Evolutionary conservation across 768 basidiomycete genomes (phyloP), one percentile per base, ranked within the genome.

Genomic region (Pholiota molesta): DNA sequence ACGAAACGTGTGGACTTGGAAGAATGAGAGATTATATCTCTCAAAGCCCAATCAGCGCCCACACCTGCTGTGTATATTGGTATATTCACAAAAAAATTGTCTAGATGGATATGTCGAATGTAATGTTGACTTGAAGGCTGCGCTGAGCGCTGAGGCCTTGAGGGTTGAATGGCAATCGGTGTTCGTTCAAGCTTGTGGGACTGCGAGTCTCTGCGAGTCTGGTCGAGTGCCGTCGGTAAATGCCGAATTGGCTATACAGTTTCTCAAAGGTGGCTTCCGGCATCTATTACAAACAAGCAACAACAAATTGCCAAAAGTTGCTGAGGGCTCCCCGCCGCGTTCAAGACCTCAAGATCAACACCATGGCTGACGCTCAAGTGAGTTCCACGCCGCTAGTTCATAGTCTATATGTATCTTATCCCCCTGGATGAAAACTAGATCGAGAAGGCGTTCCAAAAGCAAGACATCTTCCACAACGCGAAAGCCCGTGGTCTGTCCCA

Each of bases 401-500:
- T 31, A 14, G 17, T 42, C 37, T 55, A 26, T 53, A 19, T 54
- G 45, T 44, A 51, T 60, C 62, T 54, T 42, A 65, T 54, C 37
- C 58, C 52, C 57, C 58, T 47, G 35, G 57, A 61, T 44, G 54
- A 57, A 61, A 60, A 65, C 17, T 73, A 98, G 91, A 88, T 96
- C 75, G 96, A 99, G 81, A 97, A 97, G 81, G 92, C 94, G 65
- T 99, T 84, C 84, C 96, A 97, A 81, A 97, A 97, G 83, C 97
- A 99, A 78, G 85, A 89, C 75, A 86, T 99, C 76, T 99, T 99
- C 88, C 95, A 97, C 80, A 97, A 97, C 80, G 84, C 93, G 77
- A 99, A 99, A 86, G 82, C 86, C 68, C 89, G 89, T 73, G 92
- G 95, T 96, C 78, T 73, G 93, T 87, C 61, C 59, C 51, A 40